Evolutionary conservation across 805 yeast species (phyloP), one percentile per base, ranked within the genome.

Genomic region (Yarrowia sp.): DNA sequence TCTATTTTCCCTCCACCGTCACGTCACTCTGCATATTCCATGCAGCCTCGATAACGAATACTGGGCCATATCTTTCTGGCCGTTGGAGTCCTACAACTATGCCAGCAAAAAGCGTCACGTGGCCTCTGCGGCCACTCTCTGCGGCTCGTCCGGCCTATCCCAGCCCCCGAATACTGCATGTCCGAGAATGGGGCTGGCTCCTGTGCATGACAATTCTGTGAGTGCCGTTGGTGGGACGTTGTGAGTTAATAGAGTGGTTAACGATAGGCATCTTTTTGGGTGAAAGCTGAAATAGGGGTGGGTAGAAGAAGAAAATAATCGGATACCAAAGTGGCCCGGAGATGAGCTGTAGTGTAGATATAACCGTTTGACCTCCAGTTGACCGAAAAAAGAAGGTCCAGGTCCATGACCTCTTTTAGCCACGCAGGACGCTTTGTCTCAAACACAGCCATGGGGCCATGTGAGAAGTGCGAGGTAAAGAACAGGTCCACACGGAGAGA

Each of bases 181-280:
- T 52, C 58, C 58, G 43, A 14, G 17, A 52, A 36, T 19, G 58
- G 58, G 58, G 58, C 58, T 52, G 58, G 58, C 13, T 50, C 58
- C 58, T 52, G 42, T 38, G 43, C 58, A 52, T 52, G 58, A 19
- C 55, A 33, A 44, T 12, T 30, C 20, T 19, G 49, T 13, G 30
- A 24, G 24, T 17, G 20, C 24, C 19, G 9, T 43, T 20, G 24
- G 46, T 43, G 47, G 47, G 47, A 43, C 46, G 46, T 17, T 43
- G 24, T 43, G 24, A 17, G 46, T 24, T 20, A 47, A 47, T 24
- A 47, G 52, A 19, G 47, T 24, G 30, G 30, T 24, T 24, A n/a
- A 36, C 38, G 38, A 36, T 36, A 36, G 13, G 38, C 30, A 7
- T 5, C 30, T 24, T 24, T n/a, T 24, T 24, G 30, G 30, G 30